Evolutionary conservation across 331 rosid species (phyloP).

Genomic region (Stylosanthes scabra): DNA sequence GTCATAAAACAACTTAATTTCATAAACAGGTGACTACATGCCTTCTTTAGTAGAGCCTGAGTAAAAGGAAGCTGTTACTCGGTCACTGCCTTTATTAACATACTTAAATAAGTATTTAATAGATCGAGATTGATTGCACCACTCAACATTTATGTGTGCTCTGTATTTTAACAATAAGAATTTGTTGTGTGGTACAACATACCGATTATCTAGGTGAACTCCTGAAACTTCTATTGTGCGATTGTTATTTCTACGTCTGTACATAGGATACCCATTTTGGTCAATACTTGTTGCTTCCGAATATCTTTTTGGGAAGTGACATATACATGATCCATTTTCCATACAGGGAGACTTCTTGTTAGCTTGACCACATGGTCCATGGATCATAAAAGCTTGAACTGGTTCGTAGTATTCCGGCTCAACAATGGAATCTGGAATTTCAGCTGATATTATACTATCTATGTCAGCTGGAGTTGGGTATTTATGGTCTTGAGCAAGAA

Average conservation of each 20-base stretch:
- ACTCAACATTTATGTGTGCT: neutral
- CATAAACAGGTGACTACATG: too few relatives aligned
- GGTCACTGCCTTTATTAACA: neutral
- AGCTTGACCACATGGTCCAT: neutral
- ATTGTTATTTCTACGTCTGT: neutral
- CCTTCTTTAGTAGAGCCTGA: too few relatives aligned
- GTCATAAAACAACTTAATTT: too few relatives aligned
- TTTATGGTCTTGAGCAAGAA: neutral
- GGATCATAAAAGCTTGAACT: neutral
- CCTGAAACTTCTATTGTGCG: rapidly evolving
- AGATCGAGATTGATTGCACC: neutral
- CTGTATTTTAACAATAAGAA: neutral
- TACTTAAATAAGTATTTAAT: too few relatives aligned
- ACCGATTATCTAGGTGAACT: neutral
- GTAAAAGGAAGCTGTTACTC: neutral
- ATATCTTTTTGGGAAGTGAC: neutral
- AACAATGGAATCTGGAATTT: neutral
- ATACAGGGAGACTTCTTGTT: neutral
- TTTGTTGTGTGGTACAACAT: neutral
- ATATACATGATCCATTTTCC: neutral
- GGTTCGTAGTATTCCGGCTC: neutral
- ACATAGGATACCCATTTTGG: neutral
- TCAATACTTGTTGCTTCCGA: neutral
- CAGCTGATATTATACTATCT: neutral
- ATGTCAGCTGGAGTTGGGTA: neutral